Percentiles rank a stretch among this genome's conserved stretches.
phyloP scores from a whole-genome alignment of 164 flowering plant genomes.

The Stephania cephalantha region DNA sequence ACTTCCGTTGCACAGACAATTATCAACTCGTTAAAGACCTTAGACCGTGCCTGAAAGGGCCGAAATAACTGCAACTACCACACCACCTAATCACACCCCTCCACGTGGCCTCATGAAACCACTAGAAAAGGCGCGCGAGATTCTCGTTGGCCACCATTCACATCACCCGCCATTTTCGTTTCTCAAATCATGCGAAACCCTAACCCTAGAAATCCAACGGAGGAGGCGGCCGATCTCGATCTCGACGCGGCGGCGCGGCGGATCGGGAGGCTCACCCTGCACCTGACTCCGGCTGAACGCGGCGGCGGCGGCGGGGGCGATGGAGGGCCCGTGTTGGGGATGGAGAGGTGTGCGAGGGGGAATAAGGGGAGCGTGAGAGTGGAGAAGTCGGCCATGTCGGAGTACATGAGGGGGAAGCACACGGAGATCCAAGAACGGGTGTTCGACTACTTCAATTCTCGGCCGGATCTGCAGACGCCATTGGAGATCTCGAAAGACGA shows the following conservation, averaged over 20 bases:
- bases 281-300: neutral
- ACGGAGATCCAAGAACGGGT: constrained; percentile 67
- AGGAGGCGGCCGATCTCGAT: constrained; percentile 18
- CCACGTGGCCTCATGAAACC: neutral
- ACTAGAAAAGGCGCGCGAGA: neutral
- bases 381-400: constrained; percentile 27
- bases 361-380: constrained; percentile 32
- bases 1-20: neutral
- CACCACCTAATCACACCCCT: neutral
- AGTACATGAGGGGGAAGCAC: constrained; percentile 77
- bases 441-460: constrained; percentile 51
- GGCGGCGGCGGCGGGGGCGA: neutral
- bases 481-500: constrained; percentile 67
- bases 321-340: constrained; percentile 15
- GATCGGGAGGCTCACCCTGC: neutral
- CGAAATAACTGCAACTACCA: neutral
- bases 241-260: neutral
- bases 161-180: neutral
- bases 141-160: neutral
- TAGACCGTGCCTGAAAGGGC: neutral
- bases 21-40: neutral
- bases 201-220: constrained; percentile 21
- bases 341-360: constrained; percentile 37
- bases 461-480: constrained; percentile 91
- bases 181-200: neutral